Evolutionary conservation across 208 protist genomes (phyloP).

Genomic region (Hexamita inflata): DNA sequence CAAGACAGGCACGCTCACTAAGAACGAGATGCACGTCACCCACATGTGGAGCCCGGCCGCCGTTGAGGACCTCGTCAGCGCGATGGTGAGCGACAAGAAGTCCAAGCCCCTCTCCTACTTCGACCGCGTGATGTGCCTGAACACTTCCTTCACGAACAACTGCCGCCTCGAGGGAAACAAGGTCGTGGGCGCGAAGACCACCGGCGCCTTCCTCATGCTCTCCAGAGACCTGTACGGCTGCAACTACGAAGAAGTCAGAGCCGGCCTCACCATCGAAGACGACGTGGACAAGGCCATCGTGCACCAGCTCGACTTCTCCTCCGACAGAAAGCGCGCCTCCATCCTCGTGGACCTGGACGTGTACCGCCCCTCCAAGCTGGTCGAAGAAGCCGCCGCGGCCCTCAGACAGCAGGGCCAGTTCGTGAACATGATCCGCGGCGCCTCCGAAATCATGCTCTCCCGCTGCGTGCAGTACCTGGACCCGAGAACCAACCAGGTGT

Average conservation of each 20-base stretch:
- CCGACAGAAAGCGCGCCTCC: slow-evolving; percentile 50
- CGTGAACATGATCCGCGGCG: no score
- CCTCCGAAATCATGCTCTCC: no score
- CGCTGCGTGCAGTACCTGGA: no score
- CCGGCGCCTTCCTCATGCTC: slow-evolving; percentile 56
- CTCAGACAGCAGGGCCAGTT: no score
- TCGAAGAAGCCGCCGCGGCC: no score
- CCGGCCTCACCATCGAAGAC: neutral
- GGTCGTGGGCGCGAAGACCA: slow-evolving; percentile 62
- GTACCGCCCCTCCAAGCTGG: no score
- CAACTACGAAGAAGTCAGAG: slow-evolving; percentile 38
- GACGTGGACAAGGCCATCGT: neutral
- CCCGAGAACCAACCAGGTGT: no score
- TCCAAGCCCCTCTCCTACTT: neutral
- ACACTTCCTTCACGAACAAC: neutral
- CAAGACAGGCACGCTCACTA: slow-evolving; percentile 91
- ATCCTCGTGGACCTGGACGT: no score
- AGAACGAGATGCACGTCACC: slow-evolving; percentile 86
- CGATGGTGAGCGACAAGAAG: no score
- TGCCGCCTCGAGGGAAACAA: no score
- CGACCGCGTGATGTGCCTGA: neutral
- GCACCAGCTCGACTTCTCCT: slow-evolving; percentile 41
- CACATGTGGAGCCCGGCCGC: slow-evolving; percentile 55
- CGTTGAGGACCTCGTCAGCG: no score
- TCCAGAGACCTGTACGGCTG: neutral